These are phyloP conservation scores for Pleodorina starrii DNA, from an alignment of 139 green algal species.

Conservation along the genomic window DNA sequence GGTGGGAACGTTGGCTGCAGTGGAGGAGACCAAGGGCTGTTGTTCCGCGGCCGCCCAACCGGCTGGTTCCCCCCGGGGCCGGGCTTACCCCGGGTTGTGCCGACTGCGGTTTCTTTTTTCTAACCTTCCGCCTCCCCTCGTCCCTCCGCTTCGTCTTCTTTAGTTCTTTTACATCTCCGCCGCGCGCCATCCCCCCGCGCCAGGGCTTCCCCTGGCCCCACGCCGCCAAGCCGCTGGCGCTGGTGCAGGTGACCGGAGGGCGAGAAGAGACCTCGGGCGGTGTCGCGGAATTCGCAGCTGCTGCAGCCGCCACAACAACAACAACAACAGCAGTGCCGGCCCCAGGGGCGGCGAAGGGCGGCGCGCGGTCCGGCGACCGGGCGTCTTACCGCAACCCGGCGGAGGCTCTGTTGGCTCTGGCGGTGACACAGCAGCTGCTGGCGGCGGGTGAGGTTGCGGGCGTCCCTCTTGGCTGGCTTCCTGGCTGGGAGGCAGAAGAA, in stretches of 20 bases:
- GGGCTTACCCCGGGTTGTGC: too few relatives aligned
- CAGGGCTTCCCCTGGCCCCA: constrained; percentile 70
- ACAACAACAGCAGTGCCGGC: neutral
- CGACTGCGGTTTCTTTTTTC: too few relatives aligned
- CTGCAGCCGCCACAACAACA: neutral
- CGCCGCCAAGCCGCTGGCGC: constrained; percentile 59
- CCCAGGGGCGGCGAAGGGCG: neutral
- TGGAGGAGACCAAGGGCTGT: too few relatives aligned
- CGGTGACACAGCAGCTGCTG: constrained; percentile 53
- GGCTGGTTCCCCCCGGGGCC: too few relatives aligned
- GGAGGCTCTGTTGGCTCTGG: constrained; percentile 77
- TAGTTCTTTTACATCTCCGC: too few relatives aligned
- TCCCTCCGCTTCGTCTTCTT: too few relatives aligned
- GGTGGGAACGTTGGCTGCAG: too few relatives aligned
- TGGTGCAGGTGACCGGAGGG: constrained; percentile 59
- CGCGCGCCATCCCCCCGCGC: too few relatives aligned
- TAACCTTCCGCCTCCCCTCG: too few relatives aligned
- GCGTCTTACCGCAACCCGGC: constrained; percentile 74
- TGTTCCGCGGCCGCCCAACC: too few relatives aligned
- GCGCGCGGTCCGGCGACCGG: neutral
- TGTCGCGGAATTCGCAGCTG: neutral
- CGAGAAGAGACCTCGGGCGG: constrained; percentile 50
- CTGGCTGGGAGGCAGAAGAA: too few relatives aligned
- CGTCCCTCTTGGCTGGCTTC: too few relatives aligned
- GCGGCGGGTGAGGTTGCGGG: constrained; percentile 47